Base-by-base conservation (phyloP, 306 rosid genomes). In the Biancaea sappan region DNA sequence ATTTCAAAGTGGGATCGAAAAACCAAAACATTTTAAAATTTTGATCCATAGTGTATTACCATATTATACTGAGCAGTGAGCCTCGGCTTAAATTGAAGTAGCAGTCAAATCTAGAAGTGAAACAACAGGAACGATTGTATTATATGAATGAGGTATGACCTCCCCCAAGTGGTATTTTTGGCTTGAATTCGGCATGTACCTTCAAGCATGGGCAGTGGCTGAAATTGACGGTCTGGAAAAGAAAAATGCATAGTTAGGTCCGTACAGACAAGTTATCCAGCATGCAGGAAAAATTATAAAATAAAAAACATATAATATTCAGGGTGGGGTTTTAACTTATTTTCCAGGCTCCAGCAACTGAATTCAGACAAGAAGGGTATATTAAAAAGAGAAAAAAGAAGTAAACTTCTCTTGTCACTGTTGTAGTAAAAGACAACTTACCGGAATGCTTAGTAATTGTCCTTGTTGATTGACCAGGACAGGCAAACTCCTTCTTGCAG, bases 401-500 rank as follows among this genome's bases (percentile, higher is more conserved):
- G 52, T 57, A 40, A 72, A 35, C 44, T 40, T 38, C 35, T 60
- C 13, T 2, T 28, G 32, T 56, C 31, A 26, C 41, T 5, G 37
- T 9, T 11, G n/a, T 34, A 14, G 15, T 44, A 44, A 66, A 69
- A 69, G 54, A 26, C 26, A 28, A 83, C 94, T 62, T 85, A 94
- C 96, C 1, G 99, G 98, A 79, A 92, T 83, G 90, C 95, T 76
- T 73, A 86, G 77, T 71, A 90, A 60, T 47, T 74, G 87, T 71
- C 96, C 93, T 77, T 87, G 81, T 37, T 51, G 82, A 82, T 82
- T 88, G 73, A 87, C 87, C 71, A 94, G 76, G 76, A 92, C 92
- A 41, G 96, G 96, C 35, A 94, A 69, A 81, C 92, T 75, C 86
- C 89, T 90, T 78, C 99, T 88, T 72, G 99, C 96, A 65, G 96